Evolutionary conservation across 2,329 filamentous ascomycete genomes (phyloP).

Genomic region (Trichoderma guizhouense): DNA sequence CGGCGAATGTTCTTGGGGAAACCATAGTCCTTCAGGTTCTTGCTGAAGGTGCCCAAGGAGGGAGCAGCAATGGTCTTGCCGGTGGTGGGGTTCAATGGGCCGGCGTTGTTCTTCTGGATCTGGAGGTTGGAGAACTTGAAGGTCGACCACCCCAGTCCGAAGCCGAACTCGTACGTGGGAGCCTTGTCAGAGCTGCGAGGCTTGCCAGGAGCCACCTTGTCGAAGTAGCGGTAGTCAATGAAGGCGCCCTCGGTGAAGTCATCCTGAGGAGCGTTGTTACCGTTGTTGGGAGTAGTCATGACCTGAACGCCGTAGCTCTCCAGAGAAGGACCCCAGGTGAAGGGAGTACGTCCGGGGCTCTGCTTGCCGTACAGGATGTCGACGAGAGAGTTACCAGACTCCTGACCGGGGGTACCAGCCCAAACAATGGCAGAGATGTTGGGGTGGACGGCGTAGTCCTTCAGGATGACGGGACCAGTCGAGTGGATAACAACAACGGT

Average conservation of each 20-base stretch:
- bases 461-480: constrained; percentile 72
- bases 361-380: constrained; percentile 81
- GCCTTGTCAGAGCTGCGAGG: constrained; percentile 33
- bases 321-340: constrained; percentile 70
- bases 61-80: constrained; percentile 64
- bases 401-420: constrained; percentile 78
- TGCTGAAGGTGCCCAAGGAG: constrained; percentile 61
- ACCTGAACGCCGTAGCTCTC: constrained; percentile 67
- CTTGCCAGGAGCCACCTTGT: constrained; percentile 47
- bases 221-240: constrained; percentile 69
- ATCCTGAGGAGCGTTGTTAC: constrained; percentile 61
- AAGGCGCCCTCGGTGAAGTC: constrained; percentile 76
- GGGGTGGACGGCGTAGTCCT: constrained; percentile 68
- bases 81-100: constrained; percentile 55
- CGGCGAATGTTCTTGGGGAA: constrained; percentile 60
- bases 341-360: constrained; percentile 76
- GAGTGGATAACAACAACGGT: constrained; percentile 91
- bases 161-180: constrained; percentile 78
- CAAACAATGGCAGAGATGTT: constrained; percentile 84
- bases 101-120: constrained; percentile 48
- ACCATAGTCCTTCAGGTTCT: constrained; percentile 60
- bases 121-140: constrained; percentile 70
- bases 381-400: constrained; percentile 74
- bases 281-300: constrained; percentile 67
- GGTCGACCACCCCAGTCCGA: constrained; percentile 75